Base-by-base conservation (phyloP, 2,329 filamentous ascomycete genomes). In the Sarocladium kiliense region DNA sequence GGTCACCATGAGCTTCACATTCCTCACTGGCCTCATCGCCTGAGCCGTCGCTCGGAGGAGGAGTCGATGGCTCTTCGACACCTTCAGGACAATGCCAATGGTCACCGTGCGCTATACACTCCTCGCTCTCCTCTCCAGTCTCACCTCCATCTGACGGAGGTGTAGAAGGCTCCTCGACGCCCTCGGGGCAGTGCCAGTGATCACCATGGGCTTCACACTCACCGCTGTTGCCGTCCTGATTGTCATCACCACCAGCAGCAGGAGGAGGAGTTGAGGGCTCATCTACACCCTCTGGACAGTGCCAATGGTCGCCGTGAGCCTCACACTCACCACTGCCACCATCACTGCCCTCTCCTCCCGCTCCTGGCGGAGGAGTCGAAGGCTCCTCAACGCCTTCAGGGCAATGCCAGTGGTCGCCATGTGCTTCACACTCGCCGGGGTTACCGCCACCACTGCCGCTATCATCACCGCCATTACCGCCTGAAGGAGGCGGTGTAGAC, bases 261-360 rank as follows among this genome's bases (percentile, higher is more conserved):
- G 53, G 26, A 18, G 53, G 53, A 7, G 57, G 55, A 6, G 56
- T 54, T 2, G 47, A 54, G 1, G 57, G 51, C 21, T 58, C 54
- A 3, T 41, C 42, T 10, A 61, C 56, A 4, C 59, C 60, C 9
- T 57, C 54, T 23, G 59, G 59, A 47, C 61, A 62, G 47, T 62
- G 55, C 56, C 56, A 57, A 45, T 58, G 49, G 55, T 55, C 45
- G n/a, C 50, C 32, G 34, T 62, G 53, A 23, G 58, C 39, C 4
- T 54, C 54, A 25, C 59, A 61, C 27, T 44, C 44, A 34, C 55
- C 39, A 37, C 49, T 39, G 10, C 26, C 45, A 32, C 32, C 54
- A 23, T 26, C 23, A 25, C 16, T n/a, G n/a, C n/a, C n/a, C n/a
- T n/a, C 27, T 34, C 23, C 19, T 6, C n/a, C 30, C 23, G 44